phyloP scores from a whole-genome alignment of 345 rosid genomes.

The Dipteronia sinensis region DNA sequence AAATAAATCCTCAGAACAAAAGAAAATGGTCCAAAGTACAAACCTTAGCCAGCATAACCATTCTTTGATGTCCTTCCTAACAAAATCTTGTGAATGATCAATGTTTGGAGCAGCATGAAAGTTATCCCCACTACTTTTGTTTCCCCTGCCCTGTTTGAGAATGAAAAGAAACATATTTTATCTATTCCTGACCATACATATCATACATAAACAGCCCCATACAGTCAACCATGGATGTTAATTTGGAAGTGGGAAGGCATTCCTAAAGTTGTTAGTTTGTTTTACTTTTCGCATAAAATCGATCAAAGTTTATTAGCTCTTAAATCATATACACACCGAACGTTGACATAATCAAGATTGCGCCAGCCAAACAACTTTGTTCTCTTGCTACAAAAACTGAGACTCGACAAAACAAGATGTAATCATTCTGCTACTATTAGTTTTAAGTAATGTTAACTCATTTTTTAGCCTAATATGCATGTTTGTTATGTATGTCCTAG shows the following conservation, averaged over 20 bases:
- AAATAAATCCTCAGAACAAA: conserved; percentile 5
- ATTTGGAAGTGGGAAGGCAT: not conserved
- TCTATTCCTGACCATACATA: not conserved
- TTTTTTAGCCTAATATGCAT: no score
- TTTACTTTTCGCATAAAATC: not conserved
- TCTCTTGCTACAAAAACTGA: not conserved
- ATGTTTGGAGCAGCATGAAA: conserved; percentile 99
- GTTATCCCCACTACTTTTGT: conserved; percentile 96
- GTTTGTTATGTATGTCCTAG: no score
- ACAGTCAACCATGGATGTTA: conserved; percentile 10
- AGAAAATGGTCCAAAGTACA: conserved; percentile 7
- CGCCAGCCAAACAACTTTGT: conserved; percentile 1
- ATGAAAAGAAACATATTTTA: conserved; percentile 11
- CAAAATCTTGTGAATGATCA: conserved; percentile 97
- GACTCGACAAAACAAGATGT: not conserved
- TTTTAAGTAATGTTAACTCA: no score
- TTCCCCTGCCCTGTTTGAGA: conserved; percentile 84
- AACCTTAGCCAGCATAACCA: conserved; percentile 97
- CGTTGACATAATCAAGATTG: not conserved
- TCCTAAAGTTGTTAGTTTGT: conserved; percentile 2
- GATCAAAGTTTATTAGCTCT: conserved; percentile 4
- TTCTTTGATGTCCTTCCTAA: conserved; percentile 88
- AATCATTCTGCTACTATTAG: not conserved
- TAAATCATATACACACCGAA: not conserved
- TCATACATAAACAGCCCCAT: not conserved